Conservation (phyloP, 805 yeast genomes). For the Candida vartiovaarae region DNA sequence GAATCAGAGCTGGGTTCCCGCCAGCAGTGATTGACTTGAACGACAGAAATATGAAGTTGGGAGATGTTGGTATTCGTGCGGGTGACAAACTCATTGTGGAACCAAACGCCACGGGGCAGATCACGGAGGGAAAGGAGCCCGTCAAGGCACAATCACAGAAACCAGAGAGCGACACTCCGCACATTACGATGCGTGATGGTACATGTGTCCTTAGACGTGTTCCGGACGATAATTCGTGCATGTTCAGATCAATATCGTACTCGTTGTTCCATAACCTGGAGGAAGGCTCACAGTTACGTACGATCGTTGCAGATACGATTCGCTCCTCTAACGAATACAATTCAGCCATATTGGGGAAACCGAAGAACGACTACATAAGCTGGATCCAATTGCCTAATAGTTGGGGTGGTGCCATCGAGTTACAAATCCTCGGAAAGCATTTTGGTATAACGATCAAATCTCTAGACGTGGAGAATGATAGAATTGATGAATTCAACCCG, state of each 20-base stretch:
- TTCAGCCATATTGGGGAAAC: slow-evolving; percentile 49
- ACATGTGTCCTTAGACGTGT: slow-evolving; percentile 46
- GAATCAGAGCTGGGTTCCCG: slow-evolving; percentile 54
- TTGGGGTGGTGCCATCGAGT: slow-evolving; percentile 85
- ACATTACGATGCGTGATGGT: slow-evolving; percentile 18
- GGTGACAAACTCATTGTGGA: slow-evolving; percentile 54
- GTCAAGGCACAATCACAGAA: not conserved
- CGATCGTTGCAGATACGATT: slow-evolving; percentile 43
- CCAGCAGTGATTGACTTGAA: slow-evolving; percentile 38
- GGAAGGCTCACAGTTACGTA: slow-evolving; percentile 42
- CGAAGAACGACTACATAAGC: slow-evolving; percentile 38
- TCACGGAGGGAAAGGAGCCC: slow-evolving; percentile 1
- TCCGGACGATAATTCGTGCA: slow-evolving; percentile 74
- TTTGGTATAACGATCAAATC: slow-evolving; percentile 49
- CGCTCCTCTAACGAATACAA: slow-evolving; percentile 34
- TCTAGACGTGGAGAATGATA: slow-evolving; percentile 56
- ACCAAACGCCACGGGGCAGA: not conserved
- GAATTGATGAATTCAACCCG: slow-evolving; percentile 44
- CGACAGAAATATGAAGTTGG: slow-evolving; percentile 21
- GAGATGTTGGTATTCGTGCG: slow-evolving; percentile 39
- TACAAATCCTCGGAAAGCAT: slow-evolving; percentile 50
- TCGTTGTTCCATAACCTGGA: slow-evolving; percentile 38
- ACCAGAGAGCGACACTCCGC: slow-evolving; percentile 4
- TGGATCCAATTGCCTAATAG: slow-evolving; percentile 58
- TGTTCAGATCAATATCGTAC: slow-evolving; percentile 59